Evolutionary conservation across 2,329 filamentous ascomycete genomes (phyloP).

Genomic region (Fusarium sp.): DNA sequence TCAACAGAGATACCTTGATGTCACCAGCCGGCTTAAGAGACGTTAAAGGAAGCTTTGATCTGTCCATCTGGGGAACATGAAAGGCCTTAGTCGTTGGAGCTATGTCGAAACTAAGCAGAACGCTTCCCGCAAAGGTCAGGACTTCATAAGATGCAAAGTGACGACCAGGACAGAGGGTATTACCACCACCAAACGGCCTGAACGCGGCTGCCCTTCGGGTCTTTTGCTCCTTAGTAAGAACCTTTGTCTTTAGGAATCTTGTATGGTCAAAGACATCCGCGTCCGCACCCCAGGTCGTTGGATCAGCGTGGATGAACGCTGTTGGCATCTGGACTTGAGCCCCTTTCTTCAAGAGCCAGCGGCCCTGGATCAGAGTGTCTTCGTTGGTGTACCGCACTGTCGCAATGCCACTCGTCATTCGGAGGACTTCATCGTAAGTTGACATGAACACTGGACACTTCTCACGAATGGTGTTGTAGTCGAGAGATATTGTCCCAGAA

Average conservation of each 20-base stretch:
- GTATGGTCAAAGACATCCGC: conserved; percentile 34
- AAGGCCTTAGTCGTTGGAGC: conserved; percentile 8
- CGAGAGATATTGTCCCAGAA: neutral
- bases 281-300: conserved; percentile 25
- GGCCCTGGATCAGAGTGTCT: conserved; percentile 18
- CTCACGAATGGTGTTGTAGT: conserved; percentile 19
- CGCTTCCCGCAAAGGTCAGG: conserved; percentile 25
- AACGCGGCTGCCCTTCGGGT: conserved; percentile 24
- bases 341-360: conserved; percentile 35
- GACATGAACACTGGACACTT: conserved; percentile 30
- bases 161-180: conserved; percentile 31
- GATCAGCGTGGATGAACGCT: conserved; percentile 34
- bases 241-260: conserved; percentile 19
- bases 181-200: conserved; percentile 33
- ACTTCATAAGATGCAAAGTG: conserved; percentile 34
- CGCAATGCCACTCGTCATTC: conserved; percentile 34
- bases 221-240: conserved; percentile 25
- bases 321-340: conserved; percentile 39
- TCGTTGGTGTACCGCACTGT: conserved; percentile 37
- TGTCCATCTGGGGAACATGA: conserved; percentile 23
- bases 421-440: conserved; percentile 29
- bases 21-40: conserved; percentile 25
- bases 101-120: conserved; percentile 29
- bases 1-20: conserved; percentile 7
- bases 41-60: conserved; percentile 31